A percentile compares a stretch with the other conserved stretches of the same genome.
Conservation (phyloP, 352 stramenopile genomes). For the Phytophthora pistaciae region DNA sequence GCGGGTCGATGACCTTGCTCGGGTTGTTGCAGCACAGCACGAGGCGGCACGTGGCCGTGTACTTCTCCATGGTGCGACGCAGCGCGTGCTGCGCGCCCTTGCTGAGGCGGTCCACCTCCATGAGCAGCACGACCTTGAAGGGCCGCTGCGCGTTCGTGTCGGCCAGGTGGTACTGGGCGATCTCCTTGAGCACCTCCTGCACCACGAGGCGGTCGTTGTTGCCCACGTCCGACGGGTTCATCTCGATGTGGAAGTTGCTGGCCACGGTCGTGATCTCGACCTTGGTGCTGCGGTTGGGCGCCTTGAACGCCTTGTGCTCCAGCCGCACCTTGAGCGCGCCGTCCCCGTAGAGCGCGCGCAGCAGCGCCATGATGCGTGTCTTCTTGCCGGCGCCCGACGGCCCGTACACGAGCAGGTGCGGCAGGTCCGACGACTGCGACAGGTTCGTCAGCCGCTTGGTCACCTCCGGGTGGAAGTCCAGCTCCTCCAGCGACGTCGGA, state of each 20-base stretch:
- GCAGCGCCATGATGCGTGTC: conserved; percentile 97
- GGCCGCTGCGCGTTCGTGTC: conserved; percentile 78
- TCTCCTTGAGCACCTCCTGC: conserved; percentile 99
- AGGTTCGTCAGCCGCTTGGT: conserved; percentile 91
- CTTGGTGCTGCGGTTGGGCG: conserved; percentile 84
- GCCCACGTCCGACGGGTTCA: conserved; percentile 98
- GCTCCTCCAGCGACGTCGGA: conserved; percentile 89
- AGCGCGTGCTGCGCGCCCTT: conserved; percentile 98
- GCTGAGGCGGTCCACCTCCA: conserved; percentile 98
- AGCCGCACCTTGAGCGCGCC: conserved; percentile 93
- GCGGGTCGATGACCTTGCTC: conserved; percentile 98
- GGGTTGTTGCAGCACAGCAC: conserved; percentile 98
- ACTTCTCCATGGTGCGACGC: conserved; percentile 98
- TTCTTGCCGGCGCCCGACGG: conserved; percentile 98
- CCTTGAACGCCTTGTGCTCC: conserved; percentile 95
- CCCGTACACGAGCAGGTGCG: conserved; percentile 99
- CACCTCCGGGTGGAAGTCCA: conserved; percentile 96
- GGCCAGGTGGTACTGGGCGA: conserved; percentile 93
- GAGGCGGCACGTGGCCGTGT: conserved; percentile 95
- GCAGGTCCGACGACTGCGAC: conserved; percentile 85
- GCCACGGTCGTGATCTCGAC: conserved; percentile 98
- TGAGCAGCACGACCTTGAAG: conserved; percentile 96
- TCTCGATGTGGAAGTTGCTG: conserved; percentile 99
- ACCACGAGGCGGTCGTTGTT: conserved; percentile 97
- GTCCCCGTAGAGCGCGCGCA: conserved; percentile 96